phyloP scores from a whole-genome alignment of 169 alveolate species.

The Cyclospora cayetanensis region DNA sequence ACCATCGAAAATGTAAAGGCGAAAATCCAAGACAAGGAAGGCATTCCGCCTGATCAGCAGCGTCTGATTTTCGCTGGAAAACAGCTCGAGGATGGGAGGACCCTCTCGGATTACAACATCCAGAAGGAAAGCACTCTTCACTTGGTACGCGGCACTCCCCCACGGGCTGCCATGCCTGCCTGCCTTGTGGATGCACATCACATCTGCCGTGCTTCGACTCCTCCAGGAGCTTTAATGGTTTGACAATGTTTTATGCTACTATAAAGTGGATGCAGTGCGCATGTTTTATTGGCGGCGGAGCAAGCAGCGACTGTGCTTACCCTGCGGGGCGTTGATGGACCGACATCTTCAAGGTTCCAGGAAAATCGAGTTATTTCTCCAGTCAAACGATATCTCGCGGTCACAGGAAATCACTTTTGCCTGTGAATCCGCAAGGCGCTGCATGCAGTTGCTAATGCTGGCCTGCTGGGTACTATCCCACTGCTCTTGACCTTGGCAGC shows the following conservation, averaged over 20 bases:
- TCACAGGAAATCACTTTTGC: too few relatives aligned
- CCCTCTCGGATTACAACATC: conserved; percentile 98
- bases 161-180: not conserved
- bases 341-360: too few relatives aligned
- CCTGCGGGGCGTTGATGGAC: too few relatives aligned
- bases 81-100: conserved; percentile 98
- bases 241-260: not conserved
- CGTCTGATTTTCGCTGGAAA: conserved; percentile 99
- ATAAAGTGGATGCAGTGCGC: too few relatives aligned
- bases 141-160: conserved; percentile 74
- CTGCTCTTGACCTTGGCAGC: not conserved
- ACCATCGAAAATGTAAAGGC: conserved; percentile 96
- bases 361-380: too few relatives aligned
- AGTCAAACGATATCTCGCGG: too few relatives aligned
- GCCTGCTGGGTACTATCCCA: not conserved
- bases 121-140: conserved; percentile 91
- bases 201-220: not conserved
- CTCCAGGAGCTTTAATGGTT: not conserved
- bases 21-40: conserved; percentile 78
- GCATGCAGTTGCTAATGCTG: too few relatives aligned
- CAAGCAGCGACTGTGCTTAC: not conserved
- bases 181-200: not conserved
- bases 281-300: not conserved
- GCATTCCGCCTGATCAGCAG: conserved; percentile 99
- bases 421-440: too few relatives aligned